These are phyloP conservation scores for Syncephalastrum contaminatum DNA, from an alignment of 371 early-diverging fungal species.

Conservation along the genomic window DNA sequence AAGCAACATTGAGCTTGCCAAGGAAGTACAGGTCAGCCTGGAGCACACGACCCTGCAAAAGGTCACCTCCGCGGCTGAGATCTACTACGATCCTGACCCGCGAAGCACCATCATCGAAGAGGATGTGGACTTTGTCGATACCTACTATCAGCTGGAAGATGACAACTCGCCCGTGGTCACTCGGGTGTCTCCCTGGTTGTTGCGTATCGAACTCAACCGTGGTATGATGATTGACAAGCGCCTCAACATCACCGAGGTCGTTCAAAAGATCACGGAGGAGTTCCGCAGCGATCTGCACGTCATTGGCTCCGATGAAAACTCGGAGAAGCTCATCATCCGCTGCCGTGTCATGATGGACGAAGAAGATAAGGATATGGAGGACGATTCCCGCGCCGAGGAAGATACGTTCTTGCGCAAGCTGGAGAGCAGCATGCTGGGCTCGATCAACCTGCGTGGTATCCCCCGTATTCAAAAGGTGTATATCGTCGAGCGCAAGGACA, in stretches of 20 bases:
- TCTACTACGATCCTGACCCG: conserved; percentile 98
- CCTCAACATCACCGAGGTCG: conserved; percentile 83
- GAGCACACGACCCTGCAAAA: conserved; percentile 93
- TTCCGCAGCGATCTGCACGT: conserved; percentile 76
- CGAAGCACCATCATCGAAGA: conserved; percentile 84
- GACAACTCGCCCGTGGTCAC: conserved; percentile 56
- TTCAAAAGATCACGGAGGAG: conserved; percentile 71
- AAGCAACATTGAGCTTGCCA: conserved; percentile 82
- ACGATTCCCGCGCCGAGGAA: conserved; percentile 73
- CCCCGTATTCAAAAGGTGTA: conserved; percentile 89
- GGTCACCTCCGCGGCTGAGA: conserved; percentile 86
- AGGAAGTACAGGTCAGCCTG: conserved; percentile 87
- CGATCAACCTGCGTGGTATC: conserved; percentile 91
- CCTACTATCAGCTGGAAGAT: conserved; percentile 89
- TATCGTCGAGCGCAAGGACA: conserved; percentile 81
- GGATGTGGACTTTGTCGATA: conserved; percentile 92
- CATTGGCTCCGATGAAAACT: conserved; percentile 93
- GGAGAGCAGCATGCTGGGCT: conserved; percentile 83
- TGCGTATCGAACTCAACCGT: conserved; percentile 91
- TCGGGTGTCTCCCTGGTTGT: conserved; percentile 91
- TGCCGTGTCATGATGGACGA: conserved; percentile 80
- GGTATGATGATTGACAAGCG: conserved; percentile 89
- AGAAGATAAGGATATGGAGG: conserved; percentile 60
- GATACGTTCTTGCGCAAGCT: conserved; percentile 88
- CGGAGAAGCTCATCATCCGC: conserved; percentile 86